Evolutionary conservation across 768 basidiomycete genomes (phyloP).

Genomic region (Aureoboletus auriporus): DNA sequence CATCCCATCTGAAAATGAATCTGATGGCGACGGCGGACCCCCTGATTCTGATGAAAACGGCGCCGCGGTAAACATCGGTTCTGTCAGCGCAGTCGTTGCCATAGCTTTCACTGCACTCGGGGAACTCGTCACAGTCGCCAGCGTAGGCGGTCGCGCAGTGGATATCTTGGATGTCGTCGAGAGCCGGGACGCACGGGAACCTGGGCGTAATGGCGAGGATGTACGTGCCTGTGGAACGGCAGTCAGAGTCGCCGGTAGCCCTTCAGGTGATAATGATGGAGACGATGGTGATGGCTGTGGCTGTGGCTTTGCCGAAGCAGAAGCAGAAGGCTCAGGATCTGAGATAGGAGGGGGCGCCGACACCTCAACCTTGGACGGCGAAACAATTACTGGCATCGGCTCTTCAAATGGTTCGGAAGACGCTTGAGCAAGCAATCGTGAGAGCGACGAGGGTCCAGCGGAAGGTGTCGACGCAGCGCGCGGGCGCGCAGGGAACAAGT

Average conservation of each 20-base stretch:
- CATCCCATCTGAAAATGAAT: conserved; percentile 60
- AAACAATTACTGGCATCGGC: conserved; percentile 20
- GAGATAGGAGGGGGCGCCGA: conserved; percentile 25
- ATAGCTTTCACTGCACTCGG: conserved; percentile 50
- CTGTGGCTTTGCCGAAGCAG: conserved; percentile 16
- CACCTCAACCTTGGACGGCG: conserved; percentile 27
- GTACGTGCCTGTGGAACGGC: conserved; percentile 26
- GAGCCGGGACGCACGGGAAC: conserved; percentile 65
- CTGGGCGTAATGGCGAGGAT: conserved; percentile 64
- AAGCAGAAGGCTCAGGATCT: conserved; percentile 8
- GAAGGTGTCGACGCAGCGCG: conserved; percentile 65
- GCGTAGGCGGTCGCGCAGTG: conserved; percentile 53
- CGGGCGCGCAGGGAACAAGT: conserved; percentile 58
- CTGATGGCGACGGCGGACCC: conserved; percentile 56
- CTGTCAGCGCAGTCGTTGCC: conserved; percentile 65
- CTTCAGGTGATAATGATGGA: conserved; percentile 1
- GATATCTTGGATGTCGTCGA: conserved; percentile 71
- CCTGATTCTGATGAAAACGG: conserved; percentile 32
- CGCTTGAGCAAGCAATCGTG: conserved; percentile 76
- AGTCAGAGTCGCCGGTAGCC: conserved; percentile 22
- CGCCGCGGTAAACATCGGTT: conserved; percentile 45
- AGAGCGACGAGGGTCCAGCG: conserved; percentile 75
- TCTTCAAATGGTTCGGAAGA: conserved; percentile 36
- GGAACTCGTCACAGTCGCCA: conserved; percentile 45
- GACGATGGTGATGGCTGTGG: conserved; percentile 32